Evolutionary conservation across 2,329 filamentous ascomycete genomes (phyloP).

Genomic region (Cercospora sp.): DNA sequence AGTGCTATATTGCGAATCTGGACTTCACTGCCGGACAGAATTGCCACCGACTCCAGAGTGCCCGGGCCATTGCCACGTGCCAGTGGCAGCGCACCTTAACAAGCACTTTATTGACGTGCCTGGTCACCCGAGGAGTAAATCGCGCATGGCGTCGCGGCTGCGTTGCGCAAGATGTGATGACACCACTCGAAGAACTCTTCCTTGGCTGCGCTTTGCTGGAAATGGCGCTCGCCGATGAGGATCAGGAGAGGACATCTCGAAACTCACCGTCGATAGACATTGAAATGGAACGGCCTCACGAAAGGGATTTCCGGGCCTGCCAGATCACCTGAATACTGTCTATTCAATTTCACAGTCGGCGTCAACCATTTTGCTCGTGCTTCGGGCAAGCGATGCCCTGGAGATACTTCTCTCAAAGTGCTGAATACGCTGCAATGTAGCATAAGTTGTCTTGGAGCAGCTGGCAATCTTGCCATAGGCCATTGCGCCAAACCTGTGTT

Average conservation of each 20-base stretch:
- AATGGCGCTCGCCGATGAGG: not conserved
- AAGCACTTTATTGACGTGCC: not conserved
- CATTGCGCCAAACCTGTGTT: not conserved
- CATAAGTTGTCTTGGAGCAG: not conserved
- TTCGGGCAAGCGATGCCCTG: not conserved
- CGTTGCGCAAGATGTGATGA: not conserved
- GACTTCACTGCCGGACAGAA: not conserved
- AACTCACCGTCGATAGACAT: not conserved
- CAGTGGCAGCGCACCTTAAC: not conserved
- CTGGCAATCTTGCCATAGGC: not conserved
- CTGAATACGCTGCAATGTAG: not conserved
- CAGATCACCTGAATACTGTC: not conserved
- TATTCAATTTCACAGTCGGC: not conserved
- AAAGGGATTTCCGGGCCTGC: not conserved
- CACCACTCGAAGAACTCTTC: not conserved
- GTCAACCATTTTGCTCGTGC: not conserved
- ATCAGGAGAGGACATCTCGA: not conserved
- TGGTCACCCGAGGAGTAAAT: not conserved
- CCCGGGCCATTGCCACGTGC: not conserved
- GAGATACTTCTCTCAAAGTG: not conserved
- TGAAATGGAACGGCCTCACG: not conserved
- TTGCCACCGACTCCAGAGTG: not conserved
- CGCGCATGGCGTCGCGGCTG: not conserved
- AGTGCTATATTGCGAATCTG: not conserved
- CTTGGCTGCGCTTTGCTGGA: not conserved